phyloP scores from a whole-genome alignment of 345 rosid genomes.

The Boechera stricta region DNA sequence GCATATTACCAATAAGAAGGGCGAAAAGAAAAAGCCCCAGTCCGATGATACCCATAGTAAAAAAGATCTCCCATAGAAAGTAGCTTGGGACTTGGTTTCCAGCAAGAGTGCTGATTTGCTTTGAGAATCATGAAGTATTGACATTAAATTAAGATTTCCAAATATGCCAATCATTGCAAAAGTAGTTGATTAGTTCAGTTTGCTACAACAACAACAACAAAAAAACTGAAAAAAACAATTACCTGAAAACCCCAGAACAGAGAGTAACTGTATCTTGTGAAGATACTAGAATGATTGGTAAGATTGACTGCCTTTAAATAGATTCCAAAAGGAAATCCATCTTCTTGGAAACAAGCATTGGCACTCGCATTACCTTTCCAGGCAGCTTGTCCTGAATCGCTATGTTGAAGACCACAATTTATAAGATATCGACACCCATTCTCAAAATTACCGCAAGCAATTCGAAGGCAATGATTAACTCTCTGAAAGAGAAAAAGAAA shows the following conservation, averaged over 20 bases:
- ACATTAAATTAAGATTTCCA: no score
- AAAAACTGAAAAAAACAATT: neutral
- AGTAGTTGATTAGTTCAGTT: neutral
- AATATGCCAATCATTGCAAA: slow-evolving; percentile 2
- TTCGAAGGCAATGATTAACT: slow-evolving; percentile 81
- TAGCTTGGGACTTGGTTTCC: slow-evolving; percentile 87
- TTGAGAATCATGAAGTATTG: slow-evolving; percentile 15
- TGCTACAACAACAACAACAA: neutral
- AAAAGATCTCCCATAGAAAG: slow-evolving; percentile 73
- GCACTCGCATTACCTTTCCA: slow-evolving; percentile 59
- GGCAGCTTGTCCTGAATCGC: fast-evolving
- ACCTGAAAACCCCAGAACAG: slow-evolving; percentile 97
- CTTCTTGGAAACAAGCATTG: slow-evolving; percentile 55
- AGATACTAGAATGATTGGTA: slow-evolving; percentile 47
- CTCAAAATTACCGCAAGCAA: slow-evolving; percentile 52
- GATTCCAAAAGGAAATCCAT: slow-evolving; percentile 64
- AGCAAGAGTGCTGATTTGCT: slow-evolving; percentile 98
- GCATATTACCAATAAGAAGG: slow-evolving; percentile 92
- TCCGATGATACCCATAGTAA: slow-evolving; percentile 81
- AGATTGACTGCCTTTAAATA: slow-evolving; percentile 61
- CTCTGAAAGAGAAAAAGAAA: slow-evolving; percentile 54
- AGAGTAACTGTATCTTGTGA: slow-evolving; percentile 71
- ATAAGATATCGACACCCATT: slow-evolving; percentile 47
- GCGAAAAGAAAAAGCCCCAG: slow-evolving; percentile 90
- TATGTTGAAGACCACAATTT: slow-evolving; percentile 61